Conservation (phyloP, 2,329 filamentous ascomycete species). For the Cytospora piceicola region DNA sequence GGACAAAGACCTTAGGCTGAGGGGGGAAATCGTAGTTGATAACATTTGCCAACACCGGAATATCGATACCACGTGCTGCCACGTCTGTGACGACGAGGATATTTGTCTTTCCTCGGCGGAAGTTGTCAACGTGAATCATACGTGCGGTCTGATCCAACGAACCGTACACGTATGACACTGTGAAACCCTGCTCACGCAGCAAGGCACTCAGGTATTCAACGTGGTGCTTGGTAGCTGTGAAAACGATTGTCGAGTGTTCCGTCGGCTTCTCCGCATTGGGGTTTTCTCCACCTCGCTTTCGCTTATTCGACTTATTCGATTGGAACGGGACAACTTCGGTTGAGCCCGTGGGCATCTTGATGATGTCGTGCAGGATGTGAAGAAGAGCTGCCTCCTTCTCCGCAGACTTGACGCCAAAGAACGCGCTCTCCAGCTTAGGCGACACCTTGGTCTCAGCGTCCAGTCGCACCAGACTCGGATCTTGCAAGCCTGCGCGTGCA, state of each 20-base stretch:
- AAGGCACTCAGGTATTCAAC: slow-evolving; percentile 89
- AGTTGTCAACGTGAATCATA: slow-evolving; percentile 89
- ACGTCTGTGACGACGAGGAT: slow-evolving; percentile 97
- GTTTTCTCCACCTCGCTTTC: slow-evolving; percentile 65
- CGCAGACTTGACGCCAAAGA: slow-evolving; percentile 88
- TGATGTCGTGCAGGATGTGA: slow-evolving; percentile 87
- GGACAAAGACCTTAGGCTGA: slow-evolving; percentile 95
- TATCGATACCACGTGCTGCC: slow-evolving; percentile 95
- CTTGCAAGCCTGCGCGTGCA: slow-evolving; percentile 87
- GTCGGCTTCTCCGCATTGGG: slow-evolving; percentile 72
- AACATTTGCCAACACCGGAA: slow-evolving; percentile 92
- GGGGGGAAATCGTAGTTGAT: slow-evolving; percentile 99
- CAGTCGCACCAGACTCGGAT: slow-evolving; percentile 85
- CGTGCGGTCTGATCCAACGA: slow-evolving; percentile 92
- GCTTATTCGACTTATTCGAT: slow-evolving; percentile 65
- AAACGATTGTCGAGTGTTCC: slow-evolving; percentile 91
- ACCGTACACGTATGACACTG: slow-evolving; percentile 93
- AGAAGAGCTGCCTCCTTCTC: slow-evolving; percentile 94
- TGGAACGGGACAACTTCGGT: slow-evolving; percentile 57
- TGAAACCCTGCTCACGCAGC: slow-evolving; percentile 80
- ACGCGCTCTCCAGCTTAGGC: slow-evolving; percentile 91
- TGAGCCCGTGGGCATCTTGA: slow-evolving; percentile 79
- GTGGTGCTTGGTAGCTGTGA: slow-evolving; percentile 94
- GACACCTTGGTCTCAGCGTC: slow-evolving; percentile 97
- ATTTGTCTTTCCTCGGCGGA: slow-evolving; percentile 80